Base-by-base conservation (phyloP, 768 basidiomycete species). In the Boletus patriciae region DNA sequence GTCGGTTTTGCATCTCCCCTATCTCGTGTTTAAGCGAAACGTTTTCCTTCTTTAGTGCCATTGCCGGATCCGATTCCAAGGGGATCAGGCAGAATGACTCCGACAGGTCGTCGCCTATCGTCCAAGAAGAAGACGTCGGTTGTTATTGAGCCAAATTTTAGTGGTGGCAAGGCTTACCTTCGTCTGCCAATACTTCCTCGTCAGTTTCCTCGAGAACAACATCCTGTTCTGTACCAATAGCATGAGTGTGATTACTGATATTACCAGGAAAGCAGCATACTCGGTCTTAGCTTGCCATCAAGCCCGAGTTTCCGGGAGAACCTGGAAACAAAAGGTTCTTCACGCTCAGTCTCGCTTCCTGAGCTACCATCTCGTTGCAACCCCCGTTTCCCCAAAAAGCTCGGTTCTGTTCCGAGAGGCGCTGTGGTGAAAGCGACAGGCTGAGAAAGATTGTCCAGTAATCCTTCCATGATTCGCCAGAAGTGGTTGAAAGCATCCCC, bases 401-500 rank as follows among this genome's bases (percentile, higher is more conserved):
- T 50, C 3, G 74, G 57, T 53, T 76, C 74, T 43, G 76, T 73
- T 42, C 81, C 82, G 21, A 93, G 78, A 16, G 92, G 90, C 15
- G 86, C 85, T 8, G 88, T 91, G 6, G 91, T 84, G 66, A 94
- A 94, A 16, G 92, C 92, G 25, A 84, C 77, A 0, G 82, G 82
- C 63, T 91, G 89, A 5, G 89, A 87, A n/a, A 94, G 78, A 63
- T 91, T 88, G 63, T 93, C 90, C 45, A 93, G 71, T 83, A 92
- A 87, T 40, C 86, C 89, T 71, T 93, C 90, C 77, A 92, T 87
- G 47, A 89, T 88, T 62, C 82, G 85, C 92, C 92, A 94, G 66
- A 93, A 94, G 63, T 90, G 83, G 66, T 92, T 91, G 76, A 94
- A 94, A 6, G 90, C 86, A 65, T 94, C 92, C 5, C 87, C 84